Evolutionary conservation across 192 early-diverging fungal genomes (phyloP), one percentile per base, ranked within the genome.

Genomic region (Rhizophagus sp.): DNA sequence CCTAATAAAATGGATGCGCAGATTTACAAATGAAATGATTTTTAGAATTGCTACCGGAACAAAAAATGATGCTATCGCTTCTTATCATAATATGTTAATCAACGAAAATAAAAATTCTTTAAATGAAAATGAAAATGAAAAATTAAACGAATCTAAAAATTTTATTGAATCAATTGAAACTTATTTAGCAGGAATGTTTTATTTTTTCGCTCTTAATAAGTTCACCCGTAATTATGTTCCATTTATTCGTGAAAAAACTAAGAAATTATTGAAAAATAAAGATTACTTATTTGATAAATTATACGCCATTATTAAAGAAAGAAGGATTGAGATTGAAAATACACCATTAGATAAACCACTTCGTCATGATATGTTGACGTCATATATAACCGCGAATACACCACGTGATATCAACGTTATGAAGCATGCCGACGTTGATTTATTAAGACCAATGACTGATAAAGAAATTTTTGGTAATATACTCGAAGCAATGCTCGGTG

Each of bases 371-470:
- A 39, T 76, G 33, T 24, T 76, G 13, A 63, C 61, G 19, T n/a
- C 50, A 22, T 41, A 30, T 24, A 63, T 76, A 9, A 76, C 61
- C 0, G 47, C 62, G 33, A 76, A 76, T 24, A 76, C 75, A 15
- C 0, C 30, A 39, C 57, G 27, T 27, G 34, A 36, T 64, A 4
- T 19, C 19, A 19, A 12, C 34, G 2, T 3, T 15, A 2, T 27
- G 4, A 22, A 73, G 57, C 8, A 19, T 4, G 17, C 39, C 33
- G 34, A 62, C 63, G 36, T 3, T n/a, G 15, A 41, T n/a, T 24
- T 49, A 15, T 19, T 13, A 7, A 41, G 44, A 73, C 75, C 62
- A 9, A 63, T 76, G 75, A 76, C 11, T 64, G 75, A 76, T 64
- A 27, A 36, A n/a, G 62, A 64, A 25, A 76, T 76, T 25, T 19